phyloP scores from a whole-genome alignment of 441 rosid species.

The Corymbia calophylla region DNA sequence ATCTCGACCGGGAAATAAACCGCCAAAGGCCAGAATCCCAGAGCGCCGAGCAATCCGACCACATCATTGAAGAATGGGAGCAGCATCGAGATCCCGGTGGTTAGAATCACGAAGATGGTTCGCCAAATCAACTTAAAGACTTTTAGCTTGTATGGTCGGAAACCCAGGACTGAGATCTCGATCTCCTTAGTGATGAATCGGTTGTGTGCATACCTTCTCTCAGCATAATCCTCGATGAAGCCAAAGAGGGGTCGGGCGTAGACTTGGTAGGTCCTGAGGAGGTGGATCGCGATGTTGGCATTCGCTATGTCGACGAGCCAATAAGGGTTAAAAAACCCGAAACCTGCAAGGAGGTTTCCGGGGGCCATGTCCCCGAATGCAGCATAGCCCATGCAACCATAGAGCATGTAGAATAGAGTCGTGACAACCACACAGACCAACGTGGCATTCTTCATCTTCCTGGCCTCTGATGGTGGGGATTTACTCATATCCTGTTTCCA shows the following conservation, averaged over 20 bases:
- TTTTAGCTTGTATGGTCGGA: slow-evolving; percentile 2
- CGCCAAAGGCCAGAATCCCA: slow-evolving; percentile 7
- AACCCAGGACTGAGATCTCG: not conserved
- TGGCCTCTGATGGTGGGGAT: not conserved
- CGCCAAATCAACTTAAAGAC: slow-evolving; percentile 2
- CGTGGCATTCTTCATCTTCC: slow-evolving; percentile 4
- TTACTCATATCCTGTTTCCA: not conserved
- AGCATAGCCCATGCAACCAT: slow-evolving; percentile 1
- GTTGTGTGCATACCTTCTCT: not conserved
- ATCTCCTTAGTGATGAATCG: not conserved
- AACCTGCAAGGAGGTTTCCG: not conserved
- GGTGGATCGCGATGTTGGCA: slow-evolving; percentile 1
- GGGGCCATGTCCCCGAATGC: slow-evolving; percentile 3
- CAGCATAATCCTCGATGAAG: not conserved
- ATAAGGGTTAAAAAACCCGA: slow-evolving; percentile 6
- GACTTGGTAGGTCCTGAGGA: slow-evolving; percentile 8
- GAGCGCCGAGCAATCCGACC: slow-evolving; percentile 7
- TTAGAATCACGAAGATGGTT: slow-evolving; percentile 1
- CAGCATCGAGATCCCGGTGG: slow-evolving; percentile 4
- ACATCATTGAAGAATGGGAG: slow-evolving; percentile 10
- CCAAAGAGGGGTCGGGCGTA: slow-evolving; percentile 3
- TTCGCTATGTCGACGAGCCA: slow-evolving; percentile 8
- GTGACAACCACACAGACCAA: not conserved
- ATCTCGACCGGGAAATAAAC: slow-evolving; percentile 10
- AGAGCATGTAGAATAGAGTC: not conserved